phyloP scores from a whole-genome alignment of 495 filamentous ascomycete genomes.

The Penicillium lagena region DNA sequence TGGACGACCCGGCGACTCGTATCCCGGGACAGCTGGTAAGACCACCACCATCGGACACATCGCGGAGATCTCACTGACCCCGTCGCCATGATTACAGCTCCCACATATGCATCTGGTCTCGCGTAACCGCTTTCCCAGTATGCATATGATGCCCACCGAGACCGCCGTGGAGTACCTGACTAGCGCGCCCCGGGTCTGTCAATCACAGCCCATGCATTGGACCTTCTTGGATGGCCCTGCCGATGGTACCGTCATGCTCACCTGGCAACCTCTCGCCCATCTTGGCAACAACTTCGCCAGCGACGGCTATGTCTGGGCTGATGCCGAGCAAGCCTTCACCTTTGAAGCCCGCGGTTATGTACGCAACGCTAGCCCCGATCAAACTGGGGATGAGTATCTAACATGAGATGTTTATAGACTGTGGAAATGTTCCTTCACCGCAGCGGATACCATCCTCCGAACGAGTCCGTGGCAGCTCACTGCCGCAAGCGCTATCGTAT shows the following conservation, averaged over 20 bases:
- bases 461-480: slow-evolving; percentile 66
- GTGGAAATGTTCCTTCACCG: slow-evolving; percentile 82
- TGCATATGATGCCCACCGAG: slow-evolving; percentile 57
- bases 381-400: background rate
- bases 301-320: slow-evolving; percentile 88
- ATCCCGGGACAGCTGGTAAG: slow-evolving; percentile 57
- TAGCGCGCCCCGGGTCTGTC: slow-evolving; percentile 70
- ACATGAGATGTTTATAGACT: slow-evolving; percentile 27
- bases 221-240: slow-evolving; percentile 76
- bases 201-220: slow-evolving; percentile 79
- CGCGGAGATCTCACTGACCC: slow-evolving; percentile 10
- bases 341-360: slow-evolving; percentile 74
- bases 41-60: slow-evolving; percentile 5
- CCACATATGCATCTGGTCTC: slow-evolving; percentile 84
- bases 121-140: slow-evolving; percentile 62
- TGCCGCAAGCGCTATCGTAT: slow-evolving; percentile 79
- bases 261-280: slow-evolving; percentile 72
- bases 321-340: slow-evolving; percentile 63
- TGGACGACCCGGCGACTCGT: slow-evolving; percentile 61
- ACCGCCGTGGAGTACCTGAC: slow-evolving; percentile 72
- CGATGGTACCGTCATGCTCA: slow-evolving; percentile 74
- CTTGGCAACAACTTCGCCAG: slow-evolving; percentile 68
- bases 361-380: slow-evolving; percentile 23
- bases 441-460: slow-evolving; percentile 63
- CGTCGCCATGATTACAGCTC: slow-evolving; percentile 43